Percentiles rank a stretch among this genome's conserved stretches.
Evolutionary conservation across 148 eudicot species (phyloP).

Genomic region (Nyssa sinensis): DNA sequence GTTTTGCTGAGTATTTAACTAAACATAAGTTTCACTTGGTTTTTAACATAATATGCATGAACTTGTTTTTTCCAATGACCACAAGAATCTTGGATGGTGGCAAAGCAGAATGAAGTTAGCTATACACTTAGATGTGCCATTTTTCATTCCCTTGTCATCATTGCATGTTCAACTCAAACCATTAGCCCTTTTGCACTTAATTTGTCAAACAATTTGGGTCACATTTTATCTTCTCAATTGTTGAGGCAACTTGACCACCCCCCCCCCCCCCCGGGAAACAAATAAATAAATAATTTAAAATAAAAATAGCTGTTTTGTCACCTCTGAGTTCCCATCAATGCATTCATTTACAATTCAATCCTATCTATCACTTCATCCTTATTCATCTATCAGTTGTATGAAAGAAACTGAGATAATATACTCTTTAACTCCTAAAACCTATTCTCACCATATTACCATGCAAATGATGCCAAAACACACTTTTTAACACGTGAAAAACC

Average conservation of each 20-base stretch:
- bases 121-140: background rate
- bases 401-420: background rate
- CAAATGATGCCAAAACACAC: too few relatives aligned
- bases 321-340: background rate
- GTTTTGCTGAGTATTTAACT: too few relatives aligned
- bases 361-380: background rate
- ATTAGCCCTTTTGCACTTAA: background rate
- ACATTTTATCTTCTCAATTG: too few relatives aligned
- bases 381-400: background rate
- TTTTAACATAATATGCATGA: background rate
- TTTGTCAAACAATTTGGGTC: too few relatives aligned
- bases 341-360: too few relatives aligned
- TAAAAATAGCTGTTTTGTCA: too few relatives aligned
- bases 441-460: background rate
- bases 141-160: background rate
- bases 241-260: too few relatives aligned
- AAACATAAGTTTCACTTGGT: background rate
- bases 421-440: conserved; percentile 1
- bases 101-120: background rate
- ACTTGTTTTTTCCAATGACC: background rate
- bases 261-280: too few relatives aligned
- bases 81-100: background rate
- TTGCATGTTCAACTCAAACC: background rate
- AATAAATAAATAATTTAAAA: too few relatives aligned
- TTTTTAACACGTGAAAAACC: background rate